Evolutionary conservation across 176 grass and related monocot species (phyloP), one percentile per base, ranked within the genome.

Genomic region (Aegilops bicornis): DNA sequence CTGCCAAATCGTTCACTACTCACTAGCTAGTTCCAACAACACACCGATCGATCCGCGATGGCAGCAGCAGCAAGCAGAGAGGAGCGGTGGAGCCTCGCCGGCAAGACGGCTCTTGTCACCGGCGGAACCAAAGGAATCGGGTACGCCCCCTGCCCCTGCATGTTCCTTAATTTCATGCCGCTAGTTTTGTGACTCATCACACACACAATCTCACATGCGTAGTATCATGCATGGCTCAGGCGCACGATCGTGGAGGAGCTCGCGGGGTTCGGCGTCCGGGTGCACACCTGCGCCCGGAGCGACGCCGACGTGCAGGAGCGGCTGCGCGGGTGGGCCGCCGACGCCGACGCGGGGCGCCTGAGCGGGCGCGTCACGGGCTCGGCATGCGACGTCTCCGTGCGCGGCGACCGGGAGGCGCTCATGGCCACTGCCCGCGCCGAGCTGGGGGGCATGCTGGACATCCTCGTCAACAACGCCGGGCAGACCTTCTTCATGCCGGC

Each of bases 381-480:
- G 10, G 40, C 22, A 24, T 93, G 92, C 80, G 92, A 93, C 83
- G 89, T 93, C 7, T 80, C 92, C 14, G 52, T 54, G 22, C 74
- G 82, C 19, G 32, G 13, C 39, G 86, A 93, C 3, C 42, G 92
- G 64, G 89, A 89, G 89, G 66, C 32, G 1, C 86, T 93, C 3
- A 83, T 93, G 50, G 45, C 81, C 20, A 35, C 79, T 1, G 92
- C 78, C n/a, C 3, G 17, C 4, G 77, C 63, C 36, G 68, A 77
- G 73, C 74, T 93, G 32, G 83, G 85, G 0, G 68, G 83, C 35
- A 80, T 36, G 27, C 83, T 93, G 10, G 77, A 91, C 81, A 93
- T 93, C 72, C 86, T 93, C 40, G 86, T 92, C 2, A 89, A 89
- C 81, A 92, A 92, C 69, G 91, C 91, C 52, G 91, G 81, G 5